These are phyloP conservation scores for Pestalotiopsis sp. DNA, from an alignment of 2,329 filamentous ascomycete genomes.

Conservation along the genomic window DNA sequence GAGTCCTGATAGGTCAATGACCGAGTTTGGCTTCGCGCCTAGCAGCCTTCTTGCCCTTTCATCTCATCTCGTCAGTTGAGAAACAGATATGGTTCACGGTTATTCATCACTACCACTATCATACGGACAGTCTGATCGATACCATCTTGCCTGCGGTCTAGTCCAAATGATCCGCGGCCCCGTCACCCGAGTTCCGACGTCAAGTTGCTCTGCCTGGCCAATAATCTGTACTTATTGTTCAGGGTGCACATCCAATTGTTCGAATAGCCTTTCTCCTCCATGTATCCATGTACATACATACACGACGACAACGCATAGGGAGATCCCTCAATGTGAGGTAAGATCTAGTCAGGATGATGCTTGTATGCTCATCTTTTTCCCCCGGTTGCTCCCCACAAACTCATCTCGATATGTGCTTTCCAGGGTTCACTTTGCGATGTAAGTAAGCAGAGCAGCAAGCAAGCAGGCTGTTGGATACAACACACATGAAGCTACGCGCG, in stretches of 20 bases:
- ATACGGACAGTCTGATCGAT: not conserved
- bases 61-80: not conserved
- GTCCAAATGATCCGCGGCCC: not conserved
- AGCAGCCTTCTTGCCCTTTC: not conserved
- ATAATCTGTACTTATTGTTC: not conserved
- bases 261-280: not conserved
- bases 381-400: not conserved
- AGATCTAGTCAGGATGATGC: not conserved
- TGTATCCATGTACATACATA: not conserved
- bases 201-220: not conserved
- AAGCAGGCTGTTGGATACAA: not conserved
- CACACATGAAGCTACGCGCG: not conserved
- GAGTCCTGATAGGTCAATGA: not conserved
- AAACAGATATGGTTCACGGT: not conserved
- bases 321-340: not conserved
- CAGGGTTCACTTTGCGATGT: not conserved
- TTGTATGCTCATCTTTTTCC: not conserved
- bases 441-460: not conserved
- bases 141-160: not conserved
- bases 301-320: not conserved
- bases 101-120: not conserved
- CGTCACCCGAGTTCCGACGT: not conserved
- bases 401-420: not conserved
- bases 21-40: not conserved
- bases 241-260: not conserved